These are phyloP conservation scores for Penicillium steckii DNA, from an alignment of 495 filamentous ascomycete genomes.

Conservation along the genomic window DNA sequence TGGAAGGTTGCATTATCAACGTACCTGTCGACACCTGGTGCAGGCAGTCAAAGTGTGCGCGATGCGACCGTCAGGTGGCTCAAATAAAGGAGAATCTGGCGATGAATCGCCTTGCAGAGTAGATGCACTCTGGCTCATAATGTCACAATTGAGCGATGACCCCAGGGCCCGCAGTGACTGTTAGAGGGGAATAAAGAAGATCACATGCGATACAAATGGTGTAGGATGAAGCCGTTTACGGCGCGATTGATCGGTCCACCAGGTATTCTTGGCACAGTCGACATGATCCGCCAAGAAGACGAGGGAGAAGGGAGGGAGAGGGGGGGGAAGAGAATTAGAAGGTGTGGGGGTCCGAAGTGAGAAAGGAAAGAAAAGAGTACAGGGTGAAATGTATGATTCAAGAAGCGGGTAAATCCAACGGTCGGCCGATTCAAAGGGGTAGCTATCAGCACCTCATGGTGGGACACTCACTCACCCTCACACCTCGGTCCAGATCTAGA, in stretches of 20 bases:
- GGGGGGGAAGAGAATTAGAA: no score
- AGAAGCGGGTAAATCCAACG: constrained; percentile 1
- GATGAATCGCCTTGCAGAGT: constrained; percentile 19
- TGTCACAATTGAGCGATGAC: not conserved
- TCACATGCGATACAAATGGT: constrained; percentile 17
- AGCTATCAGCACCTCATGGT: not conserved
- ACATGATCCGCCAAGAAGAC: constrained; percentile 16
- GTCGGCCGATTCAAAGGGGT: not conserved
- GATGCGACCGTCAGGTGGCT: constrained; percentile 49
- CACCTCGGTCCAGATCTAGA: constrained; percentile 29
- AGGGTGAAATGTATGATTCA: constrained; percentile 1
- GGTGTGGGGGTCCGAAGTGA: constrained; percentile 1
- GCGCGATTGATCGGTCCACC: constrained; percentile 13
- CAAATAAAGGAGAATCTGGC: constrained; percentile 22
- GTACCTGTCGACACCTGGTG: constrained; percentile 80
- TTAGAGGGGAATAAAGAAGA: constrained; percentile 4
- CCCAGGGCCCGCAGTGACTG: constrained; percentile 4
- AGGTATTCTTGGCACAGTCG: constrained; percentile 14
- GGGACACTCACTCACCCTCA: not conserved
- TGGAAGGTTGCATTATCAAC: constrained; percentile 20
- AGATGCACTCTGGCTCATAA: constrained; percentile 23
- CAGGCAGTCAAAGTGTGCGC: constrained; percentile 87
- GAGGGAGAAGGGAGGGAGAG: not conserved
- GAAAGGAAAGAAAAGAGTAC: constrained; percentile 8
- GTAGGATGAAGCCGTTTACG: constrained; percentile 8